These are phyloP conservation scores for Boletus subparvulus DNA, from an alignment of 768 basidiomycete genomes.

Conservation along the genomic window DNA sequence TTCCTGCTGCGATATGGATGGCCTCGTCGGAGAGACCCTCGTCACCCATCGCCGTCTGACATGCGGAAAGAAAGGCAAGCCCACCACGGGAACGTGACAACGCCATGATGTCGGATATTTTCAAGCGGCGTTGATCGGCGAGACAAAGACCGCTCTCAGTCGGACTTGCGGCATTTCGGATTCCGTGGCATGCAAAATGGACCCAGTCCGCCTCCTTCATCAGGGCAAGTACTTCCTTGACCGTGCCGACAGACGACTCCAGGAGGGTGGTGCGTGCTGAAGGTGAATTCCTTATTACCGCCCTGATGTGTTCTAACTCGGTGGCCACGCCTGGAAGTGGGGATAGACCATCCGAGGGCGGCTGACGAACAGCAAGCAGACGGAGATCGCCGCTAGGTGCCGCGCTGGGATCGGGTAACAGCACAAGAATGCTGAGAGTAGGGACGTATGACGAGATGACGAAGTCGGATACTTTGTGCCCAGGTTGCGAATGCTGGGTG, in stretches of 20 bases:
- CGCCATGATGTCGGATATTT: not conserved
- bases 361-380: no score
- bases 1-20: conserved; percentile 21
- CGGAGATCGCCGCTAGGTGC: no score
- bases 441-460: no score
- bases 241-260: not conserved
- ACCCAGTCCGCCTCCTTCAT: no score
- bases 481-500: no score
- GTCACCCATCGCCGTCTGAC: conserved; percentile 28
- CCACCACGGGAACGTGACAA: conserved; percentile 14
- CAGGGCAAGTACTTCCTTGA: not conserved
- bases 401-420: no score
- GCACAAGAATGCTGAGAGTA: no score
- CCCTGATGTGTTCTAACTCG: conserved; percentile 22
- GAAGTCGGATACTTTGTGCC: no score
- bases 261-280: not conserved
- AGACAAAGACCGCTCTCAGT: no score
- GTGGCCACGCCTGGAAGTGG: conserved; percentile 8
- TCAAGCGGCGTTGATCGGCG: not conserved
- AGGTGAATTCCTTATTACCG: not conserved
- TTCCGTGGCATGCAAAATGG: not conserved
- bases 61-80: conserved; percentile 46
- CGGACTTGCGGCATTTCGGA: not conserved
- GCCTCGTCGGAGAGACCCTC: no score
- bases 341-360: not conserved